Conservation (phyloP, 1,284 basidiomycete species). For the Butyriboletus appendiculatus region DNA sequence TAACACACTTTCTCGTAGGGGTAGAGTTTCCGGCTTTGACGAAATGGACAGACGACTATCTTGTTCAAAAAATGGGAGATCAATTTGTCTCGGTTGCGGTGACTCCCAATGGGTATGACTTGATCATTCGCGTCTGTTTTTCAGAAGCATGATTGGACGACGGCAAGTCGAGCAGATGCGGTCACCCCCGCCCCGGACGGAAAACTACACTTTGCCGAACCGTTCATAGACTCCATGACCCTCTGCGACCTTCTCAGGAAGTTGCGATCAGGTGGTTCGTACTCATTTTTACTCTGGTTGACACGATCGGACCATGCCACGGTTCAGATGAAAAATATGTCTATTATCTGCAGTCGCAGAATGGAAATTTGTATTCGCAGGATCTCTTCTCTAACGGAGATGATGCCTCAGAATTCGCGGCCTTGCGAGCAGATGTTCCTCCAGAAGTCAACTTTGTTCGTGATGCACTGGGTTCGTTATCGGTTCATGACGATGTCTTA, state of each 20-base stretch:
- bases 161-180: conserved; percentile 58
- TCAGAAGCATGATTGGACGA: conserved; percentile 8
- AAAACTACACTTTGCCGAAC: conserved; percentile 77
- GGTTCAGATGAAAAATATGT: conserved; percentile 37
- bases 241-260: conserved; percentile 58
- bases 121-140: not conserved
- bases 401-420: conserved; percentile 58
- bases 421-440: conserved; percentile 63
- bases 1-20: conserved; percentile 32
- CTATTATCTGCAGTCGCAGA: conserved; percentile 86
- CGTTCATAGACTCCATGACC: conserved; percentile 65
- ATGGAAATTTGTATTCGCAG: conserved; percentile 78
- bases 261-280: conserved; percentile 39
- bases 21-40: conserved; percentile 41
- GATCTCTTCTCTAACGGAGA: conserved; percentile 41
- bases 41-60: conserved; percentile 67
- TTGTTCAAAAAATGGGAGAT: conserved; percentile 55
- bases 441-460: conserved; percentile 72
- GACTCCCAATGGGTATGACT: conserved; percentile 78
- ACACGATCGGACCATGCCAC: not conserved
- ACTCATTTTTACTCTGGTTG: not conserved
- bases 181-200: conserved; percentile 59
- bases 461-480: conserved; percentile 69
- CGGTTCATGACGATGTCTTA: not conserved
- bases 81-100: conserved; percentile 69